Percentiles rank a stretch among this genome's conserved stretches.
Conservation (phyloP, 2,329 filamentous ascomycete species). For the Akanthomyces uredinophilus region DNA sequence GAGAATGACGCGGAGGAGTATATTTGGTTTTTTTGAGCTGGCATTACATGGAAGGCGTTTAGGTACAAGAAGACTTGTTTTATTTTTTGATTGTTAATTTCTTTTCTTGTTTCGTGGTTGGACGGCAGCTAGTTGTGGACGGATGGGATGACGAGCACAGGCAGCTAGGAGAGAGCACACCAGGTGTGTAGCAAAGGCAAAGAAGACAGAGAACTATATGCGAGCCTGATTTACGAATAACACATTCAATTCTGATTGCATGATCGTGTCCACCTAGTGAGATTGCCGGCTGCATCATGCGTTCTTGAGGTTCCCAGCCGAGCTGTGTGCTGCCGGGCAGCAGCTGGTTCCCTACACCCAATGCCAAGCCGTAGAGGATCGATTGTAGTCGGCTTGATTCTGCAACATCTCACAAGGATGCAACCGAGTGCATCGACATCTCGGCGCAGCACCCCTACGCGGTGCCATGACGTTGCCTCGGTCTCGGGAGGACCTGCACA, state of each 20-base stretch:
- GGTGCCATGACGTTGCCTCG: too few species aligned
- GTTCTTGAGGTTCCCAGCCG: too few species aligned
- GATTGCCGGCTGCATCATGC: background rate
- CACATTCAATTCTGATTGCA: background rate
- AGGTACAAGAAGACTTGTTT: background rate
- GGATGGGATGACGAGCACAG: background rate
- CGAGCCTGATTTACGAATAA: background rate
- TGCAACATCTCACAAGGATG: too few species aligned
- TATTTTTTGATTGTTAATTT: background rate
- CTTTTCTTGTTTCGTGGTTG: background rate
- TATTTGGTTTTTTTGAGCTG: constrained; percentile 3
- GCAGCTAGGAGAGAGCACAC: background rate
- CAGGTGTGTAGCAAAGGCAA: background rate
- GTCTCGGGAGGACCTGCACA: too few species aligned
- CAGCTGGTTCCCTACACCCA: too few species aligned
- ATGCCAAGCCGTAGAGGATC: too few species aligned
- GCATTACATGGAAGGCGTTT: constrained; percentile 10
- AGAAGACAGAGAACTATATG: background rate
- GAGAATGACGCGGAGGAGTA: background rate
- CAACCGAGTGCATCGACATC: too few species aligned
- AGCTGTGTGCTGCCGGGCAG: too few species aligned
- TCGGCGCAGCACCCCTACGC: too few species aligned
- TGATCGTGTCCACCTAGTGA: background rate
- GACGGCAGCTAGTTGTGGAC: background rate
- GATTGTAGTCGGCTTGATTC: too few species aligned